Conservation (phyloP, 2,329 filamentous ascomycete species). For the Colletotrichum karsti region DNA sequence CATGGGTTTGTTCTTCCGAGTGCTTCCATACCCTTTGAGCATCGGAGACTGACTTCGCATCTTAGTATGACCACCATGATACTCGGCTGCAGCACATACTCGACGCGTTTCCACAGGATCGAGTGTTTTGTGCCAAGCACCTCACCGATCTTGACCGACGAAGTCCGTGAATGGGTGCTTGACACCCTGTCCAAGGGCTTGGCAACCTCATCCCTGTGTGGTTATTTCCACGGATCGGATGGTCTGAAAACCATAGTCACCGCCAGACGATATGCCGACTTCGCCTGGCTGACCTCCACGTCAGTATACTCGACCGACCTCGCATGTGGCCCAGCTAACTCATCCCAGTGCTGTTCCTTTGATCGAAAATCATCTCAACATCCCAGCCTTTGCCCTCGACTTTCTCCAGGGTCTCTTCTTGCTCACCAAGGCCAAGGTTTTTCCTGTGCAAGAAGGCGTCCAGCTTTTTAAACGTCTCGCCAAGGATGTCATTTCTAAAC, state of each 20-base stretch:
- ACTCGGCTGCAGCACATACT: neutral
- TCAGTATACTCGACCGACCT: neutral
- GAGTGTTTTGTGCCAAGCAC: neutral
- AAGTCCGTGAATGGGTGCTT: neutral
- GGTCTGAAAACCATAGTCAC: neutral
- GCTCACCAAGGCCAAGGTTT: neutral
- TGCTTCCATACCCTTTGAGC: no score
- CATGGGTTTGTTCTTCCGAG: neutral
- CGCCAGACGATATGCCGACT: neutral
- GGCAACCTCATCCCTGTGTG: neutral
- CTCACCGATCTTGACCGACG: neutral
- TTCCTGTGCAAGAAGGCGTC: neutral
- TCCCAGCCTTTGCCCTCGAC: neutral
- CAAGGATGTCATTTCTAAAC: neutral
- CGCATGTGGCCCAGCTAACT: neutral
- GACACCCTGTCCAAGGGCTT: neutral
- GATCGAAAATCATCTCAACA: neutral
- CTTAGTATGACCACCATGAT: neutral
- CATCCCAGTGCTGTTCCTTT: neutral
- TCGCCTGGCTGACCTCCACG: slow-evolving; percentile 6
- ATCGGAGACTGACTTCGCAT: neutral
- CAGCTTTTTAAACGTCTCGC: neutral
- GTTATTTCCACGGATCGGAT: neutral
- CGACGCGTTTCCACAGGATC: neutral
- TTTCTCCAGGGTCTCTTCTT: neutral